Conservation (phyloP, 2,329 filamentous ascomycete genomes). For the Phialophora tarda region DNA sequence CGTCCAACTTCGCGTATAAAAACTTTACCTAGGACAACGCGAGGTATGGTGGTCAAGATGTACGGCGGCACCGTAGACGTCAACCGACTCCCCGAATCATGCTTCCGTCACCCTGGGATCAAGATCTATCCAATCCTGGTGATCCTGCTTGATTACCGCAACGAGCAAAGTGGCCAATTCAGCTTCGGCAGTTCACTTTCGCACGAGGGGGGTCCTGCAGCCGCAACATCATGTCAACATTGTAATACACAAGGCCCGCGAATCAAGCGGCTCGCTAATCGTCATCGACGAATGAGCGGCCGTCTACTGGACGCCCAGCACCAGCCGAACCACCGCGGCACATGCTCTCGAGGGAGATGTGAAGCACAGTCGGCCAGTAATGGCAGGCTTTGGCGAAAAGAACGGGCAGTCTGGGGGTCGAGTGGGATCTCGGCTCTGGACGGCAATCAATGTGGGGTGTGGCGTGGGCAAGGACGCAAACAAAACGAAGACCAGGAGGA, state of each 20-base stretch:
- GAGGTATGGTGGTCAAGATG: slow-evolving; percentile 8
- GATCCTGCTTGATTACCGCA: slow-evolving; percentile 13
- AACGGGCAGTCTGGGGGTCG: slow-evolving; percentile 10
- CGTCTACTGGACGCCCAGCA: background rate
- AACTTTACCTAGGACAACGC: background rate
- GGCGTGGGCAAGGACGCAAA: slow-evolving; percentile 1
- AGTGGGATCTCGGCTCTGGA: slow-evolving; percentile 18
- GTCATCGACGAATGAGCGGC: slow-evolving; percentile 2
- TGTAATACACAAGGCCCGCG: slow-evolving; percentile 19
- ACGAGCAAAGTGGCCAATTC: slow-evolving; percentile 20
- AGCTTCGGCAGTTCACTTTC: slow-evolving; percentile 32
- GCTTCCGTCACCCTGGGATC: slow-evolving; percentile 11
- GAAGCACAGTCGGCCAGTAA: slow-evolving; percentile 4
- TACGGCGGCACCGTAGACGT: slow-evolving; percentile 2
- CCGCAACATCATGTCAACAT: slow-evolving; percentile 10
- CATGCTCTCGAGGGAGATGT: background rate
- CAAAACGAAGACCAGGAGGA: background rate
- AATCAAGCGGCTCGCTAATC: slow-evolving; percentile 10
- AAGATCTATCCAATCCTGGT: slow-evolving; percentile 28
- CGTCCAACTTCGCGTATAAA: too few relatives aligned
- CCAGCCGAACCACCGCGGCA: slow-evolving; percentile 1
- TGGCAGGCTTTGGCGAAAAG: slow-evolving; percentile 9
- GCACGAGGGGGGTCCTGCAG: slow-evolving; percentile 10
- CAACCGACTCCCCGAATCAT: slow-evolving; percentile 6
- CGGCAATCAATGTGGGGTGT: slow-evolving; percentile 17